A percentile compares a stretch with the other conserved stretches of the same genome.
phyloP scores from a whole-genome alignment of 148 eudicot species.

The Gaultheria prostrata region DNA sequence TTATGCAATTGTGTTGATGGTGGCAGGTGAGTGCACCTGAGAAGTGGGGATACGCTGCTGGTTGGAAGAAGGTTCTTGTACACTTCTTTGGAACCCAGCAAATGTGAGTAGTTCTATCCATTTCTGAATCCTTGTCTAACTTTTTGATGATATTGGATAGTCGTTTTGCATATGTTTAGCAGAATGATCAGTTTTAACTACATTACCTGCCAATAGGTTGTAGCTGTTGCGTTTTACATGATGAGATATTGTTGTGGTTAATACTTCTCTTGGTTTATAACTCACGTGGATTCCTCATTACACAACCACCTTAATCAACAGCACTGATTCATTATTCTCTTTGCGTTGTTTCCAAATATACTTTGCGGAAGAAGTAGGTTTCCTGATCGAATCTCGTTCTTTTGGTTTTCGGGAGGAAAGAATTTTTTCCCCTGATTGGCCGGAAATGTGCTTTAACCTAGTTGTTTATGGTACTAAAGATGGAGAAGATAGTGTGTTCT shows the following conservation, averaged over 20 bases:
- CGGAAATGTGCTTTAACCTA: neutral
- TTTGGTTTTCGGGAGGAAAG: neutral
- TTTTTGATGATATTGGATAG: neutral
- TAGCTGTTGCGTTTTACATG: neutral
- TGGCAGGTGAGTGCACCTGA: slow-evolving; percentile 88
- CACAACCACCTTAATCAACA: neutral
- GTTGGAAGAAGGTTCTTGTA: slow-evolving; percentile 84
- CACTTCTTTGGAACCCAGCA: slow-evolving; percentile 85
- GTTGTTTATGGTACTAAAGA: neutral
- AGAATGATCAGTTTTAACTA: neutral
- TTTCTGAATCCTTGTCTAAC: neutral
- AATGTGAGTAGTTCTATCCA: slow-evolving; percentile 59
- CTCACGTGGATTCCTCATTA: neutral
- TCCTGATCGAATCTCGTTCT: neutral
- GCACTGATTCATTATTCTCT: neutral
- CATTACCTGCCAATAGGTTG: neutral
- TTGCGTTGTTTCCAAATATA: neutral
- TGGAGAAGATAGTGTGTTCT: neutral
- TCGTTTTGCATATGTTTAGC: neutral
- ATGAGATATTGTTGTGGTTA: neutral
- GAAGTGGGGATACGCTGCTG: slow-evolving; percentile 74
- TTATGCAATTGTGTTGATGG: slow-evolving; percentile 16
- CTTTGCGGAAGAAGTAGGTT: neutral
- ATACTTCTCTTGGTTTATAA: neutral
- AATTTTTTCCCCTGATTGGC: neutral